Evolutionary conservation across 345 rosid genomes (phyloP).

Genomic region (Leavenworthia alabamica): DNA sequence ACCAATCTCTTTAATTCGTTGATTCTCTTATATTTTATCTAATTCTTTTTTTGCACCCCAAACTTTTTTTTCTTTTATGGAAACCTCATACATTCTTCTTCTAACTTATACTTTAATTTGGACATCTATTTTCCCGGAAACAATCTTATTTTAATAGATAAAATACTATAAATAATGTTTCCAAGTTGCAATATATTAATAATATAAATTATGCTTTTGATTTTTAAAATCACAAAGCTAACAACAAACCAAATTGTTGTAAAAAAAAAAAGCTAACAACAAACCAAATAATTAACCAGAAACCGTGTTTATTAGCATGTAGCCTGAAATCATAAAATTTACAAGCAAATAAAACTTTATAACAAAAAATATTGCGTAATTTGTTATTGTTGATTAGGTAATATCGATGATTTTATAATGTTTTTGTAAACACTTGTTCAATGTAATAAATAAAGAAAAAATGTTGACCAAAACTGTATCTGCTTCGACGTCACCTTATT

Average conservation of each 20-base stretch:
- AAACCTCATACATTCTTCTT: slow-evolving; percentile 11
- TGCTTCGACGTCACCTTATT: slow-evolving; percentile 32
- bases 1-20: slow-evolving; percentile 4
- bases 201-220: not conserved
- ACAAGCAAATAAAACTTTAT: too few species aligned
- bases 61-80: slow-evolving; percentile 20
- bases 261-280: slow-evolving; percentile 11
- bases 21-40: slow-evolving; percentile 16
- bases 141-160: not conserved
- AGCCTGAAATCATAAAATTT: not conserved
- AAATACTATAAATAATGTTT: not conserved
- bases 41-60: slow-evolving; percentile 2
- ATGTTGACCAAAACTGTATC: slow-evolving; percentile 45
- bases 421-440: not conserved
- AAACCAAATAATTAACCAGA: slow-evolving; percentile 17
- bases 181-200: slow-evolving; percentile 2
- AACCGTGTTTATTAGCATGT: not conserved
- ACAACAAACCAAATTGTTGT: slow-evolving; percentile 23
- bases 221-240: not conserved
- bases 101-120: slow-evolving; percentile 2
- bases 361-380: not conserved
- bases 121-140: not conserved
- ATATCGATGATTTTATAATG: not conserved
- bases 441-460: slow-evolving; percentile 3
- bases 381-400: not conserved